Evolutionary conservation across 2,329 filamentous ascomycete genomes (phyloP).

Genomic region (Aspergillus sp.): DNA sequence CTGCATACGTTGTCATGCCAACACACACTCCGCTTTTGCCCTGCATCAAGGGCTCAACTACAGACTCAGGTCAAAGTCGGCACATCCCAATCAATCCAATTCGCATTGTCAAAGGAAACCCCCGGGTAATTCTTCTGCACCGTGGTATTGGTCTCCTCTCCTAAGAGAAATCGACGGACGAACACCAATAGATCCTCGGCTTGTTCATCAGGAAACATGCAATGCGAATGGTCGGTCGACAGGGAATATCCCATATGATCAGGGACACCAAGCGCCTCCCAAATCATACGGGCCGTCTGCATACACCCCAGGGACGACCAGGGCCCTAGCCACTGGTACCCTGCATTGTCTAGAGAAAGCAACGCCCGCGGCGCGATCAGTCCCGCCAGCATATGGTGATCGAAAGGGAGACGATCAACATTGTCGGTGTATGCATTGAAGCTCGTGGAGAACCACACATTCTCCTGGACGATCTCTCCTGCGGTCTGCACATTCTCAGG

Average conservation of each 20-base stretch:
- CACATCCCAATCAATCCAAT: slow-evolving; percentile 9
- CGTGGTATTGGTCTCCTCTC: slow-evolving; percentile 25
- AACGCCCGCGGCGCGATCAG: slow-evolving; percentile 57
- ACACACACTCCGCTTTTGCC: background rate
- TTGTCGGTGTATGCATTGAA: slow-evolving; percentile 54
- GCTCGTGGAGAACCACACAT: slow-evolving; percentile 61
- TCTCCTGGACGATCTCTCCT: slow-evolving; percentile 58
- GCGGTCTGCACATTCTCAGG: slow-evolving; percentile 63
- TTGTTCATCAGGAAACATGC: slow-evolving; percentile 55
- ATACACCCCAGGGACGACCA: slow-evolving; percentile 8
- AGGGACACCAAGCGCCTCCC: slow-evolving; percentile 4
- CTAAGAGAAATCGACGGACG: slow-evolving; percentile 56
- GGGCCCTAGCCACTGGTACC: slow-evolving; percentile 8
- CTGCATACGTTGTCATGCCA: background rate
- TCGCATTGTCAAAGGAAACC: slow-evolving; percentile 3
- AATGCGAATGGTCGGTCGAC: slow-evolving; percentile 56
- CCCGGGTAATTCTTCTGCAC: slow-evolving; percentile 9
- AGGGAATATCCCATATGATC: slow-evolving; percentile 56
- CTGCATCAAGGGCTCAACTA: background rate
- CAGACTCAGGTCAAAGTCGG: background rate
- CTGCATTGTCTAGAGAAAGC: slow-evolving; percentile 23
- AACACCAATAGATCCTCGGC: slow-evolving; percentile 53
- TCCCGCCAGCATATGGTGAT: slow-evolving; percentile 59
- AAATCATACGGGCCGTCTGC: slow-evolving; percentile 1
- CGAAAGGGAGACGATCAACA: slow-evolving; percentile 51